Conservation (phyloP, 306 rosid species). For the Biancaea sappan region DNA sequence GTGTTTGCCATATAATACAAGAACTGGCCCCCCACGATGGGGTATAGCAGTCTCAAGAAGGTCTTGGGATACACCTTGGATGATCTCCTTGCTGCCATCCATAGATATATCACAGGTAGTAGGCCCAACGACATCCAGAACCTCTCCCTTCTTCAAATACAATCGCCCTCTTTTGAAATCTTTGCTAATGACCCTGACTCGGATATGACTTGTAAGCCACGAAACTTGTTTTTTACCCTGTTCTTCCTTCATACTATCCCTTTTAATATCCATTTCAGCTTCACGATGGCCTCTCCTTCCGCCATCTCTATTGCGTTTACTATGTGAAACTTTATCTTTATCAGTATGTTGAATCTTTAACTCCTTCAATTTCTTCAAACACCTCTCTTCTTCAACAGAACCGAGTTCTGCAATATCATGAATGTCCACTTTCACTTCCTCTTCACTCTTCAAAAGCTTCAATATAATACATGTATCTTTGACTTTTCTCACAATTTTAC, state of each 20-base stretch:
- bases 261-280: conserved; percentile 26
- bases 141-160: conserved; percentile 77
- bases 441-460: conserved; percentile 46
- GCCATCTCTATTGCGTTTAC: conserved; percentile 23
- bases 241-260: conserved; percentile 31
- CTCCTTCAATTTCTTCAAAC: conserved; percentile 62
- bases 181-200: conserved; percentile 72
- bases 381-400: conserved; percentile 67
- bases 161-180: conserved; percentile 69
- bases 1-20: conserved; percentile 76
- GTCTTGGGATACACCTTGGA: conserved; percentile 81
- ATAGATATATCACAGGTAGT: conserved; percentile 70
- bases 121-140: conserved; percentile 85
- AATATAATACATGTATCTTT: conserved; percentile 44
- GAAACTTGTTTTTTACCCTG: conserved; percentile 36
- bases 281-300: conserved; percentile 15
- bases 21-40: conserved; percentile 72
- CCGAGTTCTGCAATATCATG: conserved; percentile 61
- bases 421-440: conserved; percentile 43
- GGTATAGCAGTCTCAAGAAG: conserved; percentile 82
- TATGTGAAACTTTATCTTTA: conserved; percentile 36
- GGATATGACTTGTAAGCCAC: conserved; percentile 84
- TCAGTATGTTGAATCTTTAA: conserved; percentile 25
- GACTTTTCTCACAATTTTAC: conserved; percentile 46
- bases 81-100: conserved; percentile 76